These are phyloP conservation scores for Yarrowia sp. DNA, from an alignment of 805 yeast species.

Conservation along the genomic window DNA sequence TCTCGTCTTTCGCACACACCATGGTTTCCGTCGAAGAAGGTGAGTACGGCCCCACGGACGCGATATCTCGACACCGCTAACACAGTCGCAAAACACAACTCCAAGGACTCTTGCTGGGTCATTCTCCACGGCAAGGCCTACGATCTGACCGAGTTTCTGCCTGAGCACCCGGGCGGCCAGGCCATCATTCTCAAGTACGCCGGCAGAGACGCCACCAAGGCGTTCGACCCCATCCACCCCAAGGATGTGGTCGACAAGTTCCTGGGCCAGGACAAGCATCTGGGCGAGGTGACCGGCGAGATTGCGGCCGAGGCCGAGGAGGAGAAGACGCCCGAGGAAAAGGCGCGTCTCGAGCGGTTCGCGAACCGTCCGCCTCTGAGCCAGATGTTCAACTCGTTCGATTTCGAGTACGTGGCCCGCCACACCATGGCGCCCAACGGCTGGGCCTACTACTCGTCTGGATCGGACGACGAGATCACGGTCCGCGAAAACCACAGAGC, in stretches of 20 bases:
- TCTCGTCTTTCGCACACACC: not conserved
- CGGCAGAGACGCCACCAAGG: slow-evolving; percentile 79
- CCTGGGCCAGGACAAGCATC: slow-evolving; percentile 56
- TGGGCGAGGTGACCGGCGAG: slow-evolving; percentile 50
- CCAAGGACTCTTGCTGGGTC: slow-evolving; percentile 74
- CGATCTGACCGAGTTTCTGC: slow-evolving; percentile 64
- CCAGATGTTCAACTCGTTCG: slow-evolving; percentile 72
- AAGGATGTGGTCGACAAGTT: slow-evolving; percentile 73
- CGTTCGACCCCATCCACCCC: slow-evolving; percentile 88
- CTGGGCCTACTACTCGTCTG: slow-evolving; percentile 92
- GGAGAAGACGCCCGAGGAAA: slow-evolving; percentile 45
- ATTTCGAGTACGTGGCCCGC: slow-evolving; percentile 84
- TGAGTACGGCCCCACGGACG: not conserved
- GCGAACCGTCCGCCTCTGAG: slow-evolving; percentile 65
- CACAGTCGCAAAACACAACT: slow-evolving; percentile 54
- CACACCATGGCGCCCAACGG: slow-evolving; percentile 73
- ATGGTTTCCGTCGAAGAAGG: slow-evolving; percentile 18
- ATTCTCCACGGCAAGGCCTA: slow-evolving; percentile 75
- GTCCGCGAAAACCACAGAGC: slow-evolving; percentile 88
- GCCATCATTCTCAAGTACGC: slow-evolving; percentile 53
- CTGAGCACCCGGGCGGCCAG: slow-evolving; percentile 62
- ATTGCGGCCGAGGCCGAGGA: slow-evolving; percentile 35
- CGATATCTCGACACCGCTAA: slow-evolving; percentile 38
- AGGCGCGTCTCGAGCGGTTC: slow-evolving; percentile 44
- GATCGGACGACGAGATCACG: slow-evolving; percentile 89